A percentile compares a stretch with the other conserved stretches of the same genome.
Evolutionary conservation across 176 grass and related monocot species (phyloP).

Genomic region (Musa troglodytarum): DNA sequence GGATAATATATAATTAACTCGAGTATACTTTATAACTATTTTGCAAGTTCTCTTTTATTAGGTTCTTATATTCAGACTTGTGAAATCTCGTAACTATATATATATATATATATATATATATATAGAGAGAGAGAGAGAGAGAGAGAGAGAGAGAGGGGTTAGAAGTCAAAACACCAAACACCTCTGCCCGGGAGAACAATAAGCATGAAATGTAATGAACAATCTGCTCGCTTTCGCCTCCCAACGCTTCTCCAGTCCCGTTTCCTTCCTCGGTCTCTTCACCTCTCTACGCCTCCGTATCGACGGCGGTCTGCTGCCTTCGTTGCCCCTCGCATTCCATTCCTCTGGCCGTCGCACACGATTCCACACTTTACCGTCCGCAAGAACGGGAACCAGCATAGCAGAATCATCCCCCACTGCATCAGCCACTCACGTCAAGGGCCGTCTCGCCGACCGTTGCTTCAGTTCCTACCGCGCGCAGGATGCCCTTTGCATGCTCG

Average conservation of each 20-base stretch:
- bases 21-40: too few relatives aligned
- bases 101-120: too few relatives aligned
- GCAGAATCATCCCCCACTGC: neutral
- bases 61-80: too few relatives aligned
- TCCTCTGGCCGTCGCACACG: neutral
- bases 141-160: too few relatives aligned
- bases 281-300: neutral
- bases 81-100: too few relatives aligned
- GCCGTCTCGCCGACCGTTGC: neutral
- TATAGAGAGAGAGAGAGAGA: too few relatives aligned
- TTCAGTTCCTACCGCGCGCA: neutral
- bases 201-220: neutral
- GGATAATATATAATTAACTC: too few relatives aligned
- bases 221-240: neutral
- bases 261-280: neutral
- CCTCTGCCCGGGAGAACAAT: neutral
- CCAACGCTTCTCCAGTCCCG: neutral
- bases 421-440: neutral
- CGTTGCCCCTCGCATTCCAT: neutral
- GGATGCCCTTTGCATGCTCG: conserved; percentile 29
- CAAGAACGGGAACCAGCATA: neutral
- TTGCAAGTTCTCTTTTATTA: too few relatives aligned
- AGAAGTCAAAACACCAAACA: too few relatives aligned
- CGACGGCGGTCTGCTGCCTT: neutral
- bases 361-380: neutral